Percentiles rank a stretch among this genome's conserved stretches.
phyloP scores from a whole-genome alignment of 2,329 filamentous ascomycete species.

The Stagonosporopsis tanaceti region DNA sequence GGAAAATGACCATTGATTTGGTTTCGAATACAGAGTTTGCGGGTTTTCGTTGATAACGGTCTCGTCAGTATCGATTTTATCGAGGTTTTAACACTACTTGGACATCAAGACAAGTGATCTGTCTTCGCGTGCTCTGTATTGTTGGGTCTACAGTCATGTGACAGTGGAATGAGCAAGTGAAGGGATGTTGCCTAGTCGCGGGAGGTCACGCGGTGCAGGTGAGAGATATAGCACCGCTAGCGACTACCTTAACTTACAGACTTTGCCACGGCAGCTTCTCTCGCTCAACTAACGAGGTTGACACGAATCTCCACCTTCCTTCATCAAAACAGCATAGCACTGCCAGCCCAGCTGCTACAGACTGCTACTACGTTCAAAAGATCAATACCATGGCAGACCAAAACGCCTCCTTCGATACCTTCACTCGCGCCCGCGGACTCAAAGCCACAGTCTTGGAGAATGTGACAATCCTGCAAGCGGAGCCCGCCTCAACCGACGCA shows the following conservation, averaged over 20 bases:
- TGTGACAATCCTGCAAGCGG: constrained; percentile 22
- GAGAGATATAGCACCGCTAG: neutral
- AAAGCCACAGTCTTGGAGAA: constrained; percentile 26
- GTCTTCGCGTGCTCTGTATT: neutral
- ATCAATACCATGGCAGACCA: constrained; percentile 10
- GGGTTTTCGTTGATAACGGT: too few species aligned
- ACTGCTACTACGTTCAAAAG: neutral
- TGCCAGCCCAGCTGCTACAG: neutral
- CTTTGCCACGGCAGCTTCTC: neutral
- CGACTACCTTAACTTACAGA: neutral
- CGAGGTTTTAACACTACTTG: neutral
- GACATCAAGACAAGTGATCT: too few species aligned
- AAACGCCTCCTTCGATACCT: constrained; percentile 5
- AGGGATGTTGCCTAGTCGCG: neutral
- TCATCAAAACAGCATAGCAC: neutral
- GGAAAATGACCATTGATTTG: too few species aligned
- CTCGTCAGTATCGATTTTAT: neutral
- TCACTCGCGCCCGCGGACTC: constrained; percentile 29
- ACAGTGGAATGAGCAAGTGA: neutral
- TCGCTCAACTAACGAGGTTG: neutral
- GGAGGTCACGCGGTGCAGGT: neutral
- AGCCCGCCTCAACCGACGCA: neutral
- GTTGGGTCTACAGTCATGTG: neutral
- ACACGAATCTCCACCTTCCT: neutral
- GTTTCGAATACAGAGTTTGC: too few species aligned